These are phyloP conservation scores for Geosmithia flava DNA, from an alignment of 2,329 filamentous ascomycete genomes.

Conservation along the genomic window DNA sequence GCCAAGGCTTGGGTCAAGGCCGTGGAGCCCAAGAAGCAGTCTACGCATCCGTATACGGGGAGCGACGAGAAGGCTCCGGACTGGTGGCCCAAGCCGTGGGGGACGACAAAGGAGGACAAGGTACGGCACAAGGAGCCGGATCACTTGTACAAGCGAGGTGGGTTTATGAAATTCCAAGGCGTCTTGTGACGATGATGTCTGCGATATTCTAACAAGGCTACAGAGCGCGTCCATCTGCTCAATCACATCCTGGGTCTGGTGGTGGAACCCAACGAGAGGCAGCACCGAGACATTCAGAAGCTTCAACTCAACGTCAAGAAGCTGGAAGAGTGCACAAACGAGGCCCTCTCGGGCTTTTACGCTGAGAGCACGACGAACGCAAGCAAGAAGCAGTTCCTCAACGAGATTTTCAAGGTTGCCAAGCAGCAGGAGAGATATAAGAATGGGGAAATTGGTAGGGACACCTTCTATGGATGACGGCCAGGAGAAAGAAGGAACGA, in stretches of 20 bases:
- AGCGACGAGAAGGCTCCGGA: slow-evolving; percentile 48
- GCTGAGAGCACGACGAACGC: slow-evolving; percentile 42
- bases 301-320: slow-evolving; percentile 39
- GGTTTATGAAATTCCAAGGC: too few species aligned
- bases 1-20: slow-evolving; percentile 66
- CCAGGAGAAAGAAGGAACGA: not conserved
- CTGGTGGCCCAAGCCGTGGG: slow-evolving; percentile 54
- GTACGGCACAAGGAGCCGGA: slow-evolving; percentile 63
- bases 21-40: slow-evolving; percentile 67
- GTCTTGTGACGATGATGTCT: not conserved
- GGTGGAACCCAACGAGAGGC: slow-evolving; percentile 32
- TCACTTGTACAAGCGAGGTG: slow-evolving; percentile 57
- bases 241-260: slow-evolving; percentile 49
- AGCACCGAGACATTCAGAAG: slow-evolving; percentile 40
- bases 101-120: slow-evolving; percentile 33
- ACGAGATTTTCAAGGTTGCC: slow-evolving; percentile 51
- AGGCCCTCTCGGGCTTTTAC: slow-evolving; percentile 46
- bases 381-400: slow-evolving; percentile 41
- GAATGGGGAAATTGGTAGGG: slow-evolving; percentile 45
- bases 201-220: not conserved
- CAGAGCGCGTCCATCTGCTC: slow-evolving; percentile 47
- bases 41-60: slow-evolving; percentile 59
- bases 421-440: slow-evolving; percentile 41
- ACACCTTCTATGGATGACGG: not conserved
- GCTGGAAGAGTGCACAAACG: slow-evolving; percentile 44